Conservation (phyloP, 202 grass and related monocot species). For the Setaria viridis region DNA sequence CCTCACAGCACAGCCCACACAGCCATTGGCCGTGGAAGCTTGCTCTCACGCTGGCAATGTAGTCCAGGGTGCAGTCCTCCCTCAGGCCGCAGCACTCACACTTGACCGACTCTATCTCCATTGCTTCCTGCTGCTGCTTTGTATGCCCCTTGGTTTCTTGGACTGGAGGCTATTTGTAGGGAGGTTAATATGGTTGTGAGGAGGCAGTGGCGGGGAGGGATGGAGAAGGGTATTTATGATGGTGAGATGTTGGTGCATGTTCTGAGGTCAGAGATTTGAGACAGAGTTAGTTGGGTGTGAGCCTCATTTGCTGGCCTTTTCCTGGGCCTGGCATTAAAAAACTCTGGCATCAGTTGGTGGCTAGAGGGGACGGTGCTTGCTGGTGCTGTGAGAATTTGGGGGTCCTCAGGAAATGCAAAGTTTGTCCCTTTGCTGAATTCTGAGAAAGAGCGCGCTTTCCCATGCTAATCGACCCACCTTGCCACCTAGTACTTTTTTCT, state of each 20-base stretch:
- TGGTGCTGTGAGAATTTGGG: constrained; percentile 57
- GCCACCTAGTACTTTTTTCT: constrained; percentile 30
- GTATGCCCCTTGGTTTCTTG: constrained; percentile 39
- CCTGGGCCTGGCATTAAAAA: constrained; percentile 65
- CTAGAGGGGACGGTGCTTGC: constrained; percentile 41
- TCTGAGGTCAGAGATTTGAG: constrained; percentile 68
- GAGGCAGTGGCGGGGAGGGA: constrained; percentile 40
- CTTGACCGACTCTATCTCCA: constrained; percentile 85
- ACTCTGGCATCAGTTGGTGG: constrained; percentile 58
- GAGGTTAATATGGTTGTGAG: constrained; percentile 56
- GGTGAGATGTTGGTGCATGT: constrained; percentile 58
- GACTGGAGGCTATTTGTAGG: constrained; percentile 55
- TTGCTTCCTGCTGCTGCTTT: constrained; percentile 51
- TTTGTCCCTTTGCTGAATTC: constrained; percentile 57
- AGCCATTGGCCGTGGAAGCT: constrained; percentile 83
- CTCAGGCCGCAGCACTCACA: constrained; percentile 84
- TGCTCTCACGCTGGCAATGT: constrained; percentile 79
- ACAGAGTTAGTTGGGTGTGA: constrained; percentile 64
- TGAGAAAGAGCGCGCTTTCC: constrained; percentile 45
- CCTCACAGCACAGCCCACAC: constrained; percentile 92
- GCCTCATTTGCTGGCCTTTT: constrained; percentile 60
- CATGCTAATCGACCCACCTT: constrained; percentile 31
- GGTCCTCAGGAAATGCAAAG: constrained; percentile 53
- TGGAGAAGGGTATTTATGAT: constrained; percentile 60
- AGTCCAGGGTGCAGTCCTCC: constrained; percentile 86